Evolutionary conservation across 352 stramenopile genomes (phyloP).

Genomic region (Globisporangium apiculatum): DNA sequence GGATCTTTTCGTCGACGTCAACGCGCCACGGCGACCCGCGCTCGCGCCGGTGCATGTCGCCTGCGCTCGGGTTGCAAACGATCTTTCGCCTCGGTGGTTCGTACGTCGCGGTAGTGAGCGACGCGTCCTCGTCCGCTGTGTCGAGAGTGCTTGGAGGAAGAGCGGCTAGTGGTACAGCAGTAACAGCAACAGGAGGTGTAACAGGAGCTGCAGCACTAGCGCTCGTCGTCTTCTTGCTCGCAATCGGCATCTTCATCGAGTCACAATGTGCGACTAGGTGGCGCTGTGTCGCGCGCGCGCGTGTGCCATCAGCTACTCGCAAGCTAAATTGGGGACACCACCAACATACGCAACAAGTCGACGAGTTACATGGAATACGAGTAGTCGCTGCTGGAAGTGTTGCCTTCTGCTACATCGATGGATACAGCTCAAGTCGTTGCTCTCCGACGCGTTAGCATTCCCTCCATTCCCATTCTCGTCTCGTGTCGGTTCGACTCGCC

Average conservation of each 20-base stretch:
- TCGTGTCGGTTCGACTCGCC: not conserved
- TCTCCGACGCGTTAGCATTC: too few relatives aligned
- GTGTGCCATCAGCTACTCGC: too few relatives aligned
- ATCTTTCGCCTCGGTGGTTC: slow-evolving; percentile 29
- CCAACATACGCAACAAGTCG: too few relatives aligned
- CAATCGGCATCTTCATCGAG: not conserved
- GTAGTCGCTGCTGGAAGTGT: too few relatives aligned
- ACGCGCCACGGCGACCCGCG: slow-evolving; percentile 42
- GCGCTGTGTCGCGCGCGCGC: too few relatives aligned
- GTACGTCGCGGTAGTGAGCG: not conserved
- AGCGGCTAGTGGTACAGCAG: not conserved
- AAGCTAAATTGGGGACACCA: too few relatives aligned
- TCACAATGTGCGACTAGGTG: too few relatives aligned
- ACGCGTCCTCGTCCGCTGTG: not conserved
- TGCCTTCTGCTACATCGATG: too few relatives aligned
- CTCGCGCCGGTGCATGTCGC: slow-evolving; percentile 58
- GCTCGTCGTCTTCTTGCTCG: not conserved
- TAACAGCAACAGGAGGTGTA: not conserved
- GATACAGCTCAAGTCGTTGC: too few relatives aligned
- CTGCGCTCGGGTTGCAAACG: slow-evolving; percentile 46
- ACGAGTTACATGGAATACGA: too few relatives aligned
- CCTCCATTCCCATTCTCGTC: too few relatives aligned
- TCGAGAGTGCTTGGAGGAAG: too few relatives aligned
- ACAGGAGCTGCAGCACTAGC: not conserved
- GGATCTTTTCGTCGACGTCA: slow-evolving; percentile 31